Base-by-base conservation (phyloP, 2,329 filamentous ascomycete genomes). In the Cladosporium sp. region DNA sequence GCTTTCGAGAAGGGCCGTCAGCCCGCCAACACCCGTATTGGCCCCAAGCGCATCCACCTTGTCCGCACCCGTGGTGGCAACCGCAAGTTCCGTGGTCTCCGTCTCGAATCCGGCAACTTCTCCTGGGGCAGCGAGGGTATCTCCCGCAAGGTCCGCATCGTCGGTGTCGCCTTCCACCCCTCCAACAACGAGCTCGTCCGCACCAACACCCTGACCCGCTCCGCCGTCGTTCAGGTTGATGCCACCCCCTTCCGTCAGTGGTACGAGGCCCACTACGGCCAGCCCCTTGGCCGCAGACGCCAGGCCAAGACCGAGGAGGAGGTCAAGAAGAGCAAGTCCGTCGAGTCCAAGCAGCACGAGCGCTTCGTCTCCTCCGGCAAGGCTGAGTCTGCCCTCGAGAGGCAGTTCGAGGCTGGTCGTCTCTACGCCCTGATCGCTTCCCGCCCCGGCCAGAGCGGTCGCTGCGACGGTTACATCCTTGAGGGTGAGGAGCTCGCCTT, bases 151-250 rank as follows among this genome's bases (percentile, higher is more conserved):
- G 91, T 90, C 80, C 94, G 95, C 84, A 90, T 99, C 78, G 97
- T 99, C 78, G 91, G 84, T 74, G 95, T 99, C 81, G 89, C 88
- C 77, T 99, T 91, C 90, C 95, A 99, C 83, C 95, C 94, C 65
- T 97, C 93, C 78, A 99, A 99, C 92, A 99, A 99, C 91, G 94
- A 99, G 84, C 87, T 99, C 72, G 92, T 99, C 84, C 94, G 94
- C 77, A 99, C 94, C 81, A 99, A 99, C 89, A 97, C 94, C 83
- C 86, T 99, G 78, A 99, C 94, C 85, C 95, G 92, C 83, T 91
- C 91, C 76, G 94, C 94, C 82, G 90, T 99, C 75, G 90, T 99
- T 78, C 94, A 99, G 85, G 83, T 99, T 81, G 94, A 99, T 80
- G 94, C 95, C 73, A 91, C 94, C 65, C 94, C 94, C 70, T 99